A percentile compares a stretch with the other conserved stretches of the same genome.
Conservation (phyloP, 2,329 filamentous ascomycete genomes). For the Ceratocystiopsis minuta region DNA sequence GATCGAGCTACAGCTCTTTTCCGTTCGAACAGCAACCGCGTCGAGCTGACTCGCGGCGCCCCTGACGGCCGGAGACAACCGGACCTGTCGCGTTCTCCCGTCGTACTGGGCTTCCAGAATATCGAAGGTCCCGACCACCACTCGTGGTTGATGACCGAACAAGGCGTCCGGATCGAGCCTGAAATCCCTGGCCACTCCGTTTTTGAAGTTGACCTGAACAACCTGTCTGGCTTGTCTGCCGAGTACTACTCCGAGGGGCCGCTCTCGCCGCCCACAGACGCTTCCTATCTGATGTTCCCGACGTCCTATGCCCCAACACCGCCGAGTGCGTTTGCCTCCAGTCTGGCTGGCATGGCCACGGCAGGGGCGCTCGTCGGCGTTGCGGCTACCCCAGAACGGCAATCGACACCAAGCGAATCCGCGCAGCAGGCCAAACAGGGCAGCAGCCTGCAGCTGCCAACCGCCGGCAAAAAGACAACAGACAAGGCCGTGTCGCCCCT, state of each 20-base stretch:
- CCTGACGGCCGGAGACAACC: background rate
- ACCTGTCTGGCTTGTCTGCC: conserved; percentile 12
- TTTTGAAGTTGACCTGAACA: conserved; percentile 7
- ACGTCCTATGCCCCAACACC: conserved; percentile 1
- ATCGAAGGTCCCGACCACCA: conserved; percentile 3
- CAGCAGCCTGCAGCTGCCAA: conserved; percentile 3
- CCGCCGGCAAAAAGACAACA: background rate
- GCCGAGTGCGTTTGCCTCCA: conserved; percentile 1
- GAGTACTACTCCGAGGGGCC: conserved; percentile 13
- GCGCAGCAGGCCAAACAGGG: background rate
- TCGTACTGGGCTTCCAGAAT: conserved; percentile 1
- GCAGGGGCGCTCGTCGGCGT: conserved; percentile 3
- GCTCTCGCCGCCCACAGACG: conserved; percentile 10
- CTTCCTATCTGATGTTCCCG: conserved; percentile 3
- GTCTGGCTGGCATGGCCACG: conserved; percentile 5
- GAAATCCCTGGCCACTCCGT: background rate
- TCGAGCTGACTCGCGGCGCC: conserved; percentile 4
- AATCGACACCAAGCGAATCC: no score
- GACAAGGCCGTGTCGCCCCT: conserved; percentile 7
- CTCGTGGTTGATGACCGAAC: conserved; percentile 7
- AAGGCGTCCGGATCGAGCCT: conserved; percentile 5
- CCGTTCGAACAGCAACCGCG: conserved; percentile 8
- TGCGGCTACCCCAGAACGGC: background rate
- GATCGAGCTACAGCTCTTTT: conserved; percentile 7
- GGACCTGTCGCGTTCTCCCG: conserved; percentile 2